Conservation (phyloP, 306 rosid genomes). For the Prunus mongolica region DNA sequence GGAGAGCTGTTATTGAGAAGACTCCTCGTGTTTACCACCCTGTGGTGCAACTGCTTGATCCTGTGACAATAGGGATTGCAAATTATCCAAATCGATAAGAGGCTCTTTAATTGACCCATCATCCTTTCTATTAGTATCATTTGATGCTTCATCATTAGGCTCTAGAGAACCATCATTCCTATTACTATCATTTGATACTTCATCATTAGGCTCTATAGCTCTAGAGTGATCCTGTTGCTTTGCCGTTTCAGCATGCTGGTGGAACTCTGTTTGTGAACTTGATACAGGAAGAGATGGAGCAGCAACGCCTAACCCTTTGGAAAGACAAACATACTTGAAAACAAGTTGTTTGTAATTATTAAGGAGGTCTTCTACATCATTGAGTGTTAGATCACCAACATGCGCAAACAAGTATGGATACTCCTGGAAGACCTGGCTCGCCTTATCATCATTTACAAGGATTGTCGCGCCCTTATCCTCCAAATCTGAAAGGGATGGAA, state of each 20-base stretch:
- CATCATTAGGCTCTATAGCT: constrained; percentile 34
- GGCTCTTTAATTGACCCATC: constrained; percentile 36
- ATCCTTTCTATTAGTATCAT: constrained; percentile 23
- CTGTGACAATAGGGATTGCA: constrained; percentile 41
- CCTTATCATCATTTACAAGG: constrained; percentile 67
- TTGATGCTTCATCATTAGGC: constrained; percentile 34
- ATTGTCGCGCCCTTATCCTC: constrained; percentile 79
- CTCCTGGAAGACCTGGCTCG: constrained; percentile 59
- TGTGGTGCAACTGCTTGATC: constrained; percentile 43
- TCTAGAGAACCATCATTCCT: constrained; percentile 30
- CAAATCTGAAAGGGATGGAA: constrained; percentile 83
- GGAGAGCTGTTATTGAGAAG: constrained; percentile 20
- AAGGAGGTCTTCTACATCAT: constrained; percentile 79
- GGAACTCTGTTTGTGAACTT: constrained; percentile 35
- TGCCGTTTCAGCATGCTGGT: constrained; percentile 35
- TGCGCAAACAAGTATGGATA: constrained; percentile 77
- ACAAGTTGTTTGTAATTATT: constrained; percentile 80
- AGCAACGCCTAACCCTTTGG: constrained; percentile 63
- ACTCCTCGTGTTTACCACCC: constrained; percentile 28
- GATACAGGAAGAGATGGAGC: constrained; percentile 36
- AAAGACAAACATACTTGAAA: constrained; percentile 76
- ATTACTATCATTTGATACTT: constrained; percentile 24
- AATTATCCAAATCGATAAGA: constrained; percentile 36
- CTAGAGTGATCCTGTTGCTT: constrained; percentile 37
- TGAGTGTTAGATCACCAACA: constrained; percentile 67